Percentiles rank a stretch among this genome's conserved stretches.
These are phyloP conservation scores for Achaetomium macrosporum DNA, from an alignment of 2,329 filamentous ascomycete genomes.

Conservation along the genomic window DNA sequence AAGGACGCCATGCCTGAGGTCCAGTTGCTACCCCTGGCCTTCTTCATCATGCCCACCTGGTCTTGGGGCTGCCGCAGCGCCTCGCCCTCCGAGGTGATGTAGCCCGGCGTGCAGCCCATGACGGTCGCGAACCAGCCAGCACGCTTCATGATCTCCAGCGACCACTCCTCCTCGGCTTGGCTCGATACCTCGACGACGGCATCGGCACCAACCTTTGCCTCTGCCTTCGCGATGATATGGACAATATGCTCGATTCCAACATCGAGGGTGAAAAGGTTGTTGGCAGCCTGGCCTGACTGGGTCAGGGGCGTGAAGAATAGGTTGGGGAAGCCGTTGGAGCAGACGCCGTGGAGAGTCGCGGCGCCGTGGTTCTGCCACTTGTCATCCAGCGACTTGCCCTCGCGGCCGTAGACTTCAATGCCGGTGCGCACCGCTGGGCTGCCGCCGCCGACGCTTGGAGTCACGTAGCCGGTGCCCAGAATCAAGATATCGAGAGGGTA, in stretches of 20 bases:
- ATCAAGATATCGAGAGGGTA: constrained; percentile 37
- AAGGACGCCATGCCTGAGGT: constrained; percentile 31
- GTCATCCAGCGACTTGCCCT: constrained; percentile 38
- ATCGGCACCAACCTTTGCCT: constrained; percentile 19
- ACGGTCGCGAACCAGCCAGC: constrained; percentile 37
- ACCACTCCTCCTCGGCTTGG: constrained; percentile 45
- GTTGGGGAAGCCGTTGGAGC: constrained; percentile 48
- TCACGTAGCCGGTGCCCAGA: constrained; percentile 35
- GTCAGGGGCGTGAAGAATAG: constrained; percentile 41
- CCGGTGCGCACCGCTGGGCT: constrained; percentile 18
- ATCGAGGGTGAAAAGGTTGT: constrained; percentile 35
- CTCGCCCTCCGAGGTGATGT: constrained; percentile 43
- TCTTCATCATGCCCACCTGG: constrained; percentile 30
- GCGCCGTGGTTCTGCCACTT: constrained; percentile 39
- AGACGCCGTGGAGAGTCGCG: constrained; percentile 47
- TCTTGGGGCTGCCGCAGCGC: constrained; percentile 16
- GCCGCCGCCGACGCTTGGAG: constrained; percentile 24
- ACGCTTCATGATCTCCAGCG: constrained; percentile 33
- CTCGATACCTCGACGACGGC: constrained; percentile 38
- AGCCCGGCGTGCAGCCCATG: constrained; percentile 49
- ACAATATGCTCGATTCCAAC: constrained; percentile 37
- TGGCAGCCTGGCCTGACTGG: constrained; percentile 38
- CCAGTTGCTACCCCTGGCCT: constrained; percentile 21
- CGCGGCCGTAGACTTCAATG: constrained; percentile 38
- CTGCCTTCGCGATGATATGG: constrained; percentile 30